Conservation (phyloP, 805 yeast species). For the Maudiozyma pseudohumilis region DNA sequence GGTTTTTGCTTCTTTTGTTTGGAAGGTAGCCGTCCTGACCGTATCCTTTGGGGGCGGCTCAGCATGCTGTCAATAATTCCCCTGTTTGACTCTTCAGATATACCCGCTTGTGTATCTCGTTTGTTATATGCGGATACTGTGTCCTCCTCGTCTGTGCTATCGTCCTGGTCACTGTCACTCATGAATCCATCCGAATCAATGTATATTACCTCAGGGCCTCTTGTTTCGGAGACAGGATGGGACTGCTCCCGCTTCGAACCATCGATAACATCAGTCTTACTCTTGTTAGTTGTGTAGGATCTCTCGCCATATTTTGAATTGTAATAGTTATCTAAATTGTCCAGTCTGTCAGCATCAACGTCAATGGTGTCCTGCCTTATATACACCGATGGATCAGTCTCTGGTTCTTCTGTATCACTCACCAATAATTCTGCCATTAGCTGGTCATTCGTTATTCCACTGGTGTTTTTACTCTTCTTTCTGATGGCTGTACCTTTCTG, state of each 20-base stretch:
- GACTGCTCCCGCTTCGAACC: no score
- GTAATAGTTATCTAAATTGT: conserved; percentile 10
- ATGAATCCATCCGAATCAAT: background rate
- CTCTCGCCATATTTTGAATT: conserved; percentile 10
- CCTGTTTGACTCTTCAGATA: background rate
- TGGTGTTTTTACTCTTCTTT: conserved; percentile 1
- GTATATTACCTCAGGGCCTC: background rate
- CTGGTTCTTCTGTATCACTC: background rate
- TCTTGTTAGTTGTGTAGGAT: no score
- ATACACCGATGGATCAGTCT: background rate
- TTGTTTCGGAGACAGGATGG: background rate
- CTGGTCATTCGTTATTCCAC: no score
- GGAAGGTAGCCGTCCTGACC: no score
- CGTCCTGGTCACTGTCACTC: background rate
- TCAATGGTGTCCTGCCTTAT: background rate
- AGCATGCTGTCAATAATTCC: background rate
- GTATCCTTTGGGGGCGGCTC: no score
- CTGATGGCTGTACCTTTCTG: conserved; percentile 4
- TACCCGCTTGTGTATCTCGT: background rate
- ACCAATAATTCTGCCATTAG: no score
- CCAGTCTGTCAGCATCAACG: conserved; percentile 1
- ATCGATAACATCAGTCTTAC: no score
- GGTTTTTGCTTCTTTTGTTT: no score
- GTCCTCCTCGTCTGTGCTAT: background rate
- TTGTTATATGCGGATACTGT: no score